Evolutionary conservation across 2,329 filamentous ascomycete genomes (phyloP), one percentile per base, ranked within the genome.

Genomic region (Metarhizium brunneum): DNA sequence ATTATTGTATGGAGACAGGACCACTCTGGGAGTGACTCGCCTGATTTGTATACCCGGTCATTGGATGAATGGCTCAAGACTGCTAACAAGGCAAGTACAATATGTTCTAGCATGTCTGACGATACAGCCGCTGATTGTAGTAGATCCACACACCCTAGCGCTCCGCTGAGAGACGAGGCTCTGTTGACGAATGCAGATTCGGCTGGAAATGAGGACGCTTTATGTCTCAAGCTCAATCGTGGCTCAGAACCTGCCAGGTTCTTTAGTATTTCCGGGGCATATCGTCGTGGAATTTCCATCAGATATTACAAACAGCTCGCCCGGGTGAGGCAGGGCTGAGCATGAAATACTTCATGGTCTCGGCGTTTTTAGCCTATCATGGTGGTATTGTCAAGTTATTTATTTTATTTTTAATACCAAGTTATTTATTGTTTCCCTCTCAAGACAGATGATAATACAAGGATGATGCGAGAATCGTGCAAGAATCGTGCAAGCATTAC

Each of bases 1-100:
- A 68, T 96, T 52, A 72, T 90, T 3, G 78, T 96, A n/a, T 97
- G 92, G 92, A 85, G 82, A 0, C 91, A 96, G 68, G 91, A 94
- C 61, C 70, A 73, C 1, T 63, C 82, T 52, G 84, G 84, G 6
- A 83, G 86, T 57, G 76, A 77, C 0, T 76, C 76, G 32, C 72
- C 73, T 6, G 90, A 96, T 70, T 75, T 80, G 1, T 94, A 90
- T 67, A 75, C 89, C 4, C 86, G 87, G 66, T 84, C 86, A 0
- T 73, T 95, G 47, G 80, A 86, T 61, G 91, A 96, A 69, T 96
- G 91, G 90, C 76, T 95, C 56, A 75, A 76, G 11, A 82, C 92
- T 67, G 82, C 90, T 11, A 82, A 86, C 60, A 78, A 80, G 68
- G 86, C 90, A 69, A 7, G 52, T 20, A 30, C 2, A 20, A 48